phyloP scores from a whole-genome alignment of 2,329 filamentous ascomycete genomes.

The Talaromyces amestolkiae region DNA sequence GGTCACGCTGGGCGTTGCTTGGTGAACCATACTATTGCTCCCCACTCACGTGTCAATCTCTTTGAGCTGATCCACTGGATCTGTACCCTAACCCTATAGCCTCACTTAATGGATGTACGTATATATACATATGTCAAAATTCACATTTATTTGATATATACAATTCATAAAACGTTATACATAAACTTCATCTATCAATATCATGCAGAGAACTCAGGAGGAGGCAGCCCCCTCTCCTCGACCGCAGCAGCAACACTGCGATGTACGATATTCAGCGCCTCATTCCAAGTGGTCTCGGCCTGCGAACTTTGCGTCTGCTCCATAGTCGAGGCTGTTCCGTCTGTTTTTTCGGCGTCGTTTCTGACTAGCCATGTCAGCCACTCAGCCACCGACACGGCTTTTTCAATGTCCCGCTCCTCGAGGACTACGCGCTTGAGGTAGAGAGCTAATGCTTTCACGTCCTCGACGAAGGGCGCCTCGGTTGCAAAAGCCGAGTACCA shows the following conservation, averaged over 20 bases:
- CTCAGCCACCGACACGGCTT: slow-evolving; percentile 65
- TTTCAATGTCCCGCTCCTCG: slow-evolving; percentile 75
- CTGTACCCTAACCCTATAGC: background rate
- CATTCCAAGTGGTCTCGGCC: slow-evolving; percentile 32
- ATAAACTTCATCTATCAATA: background rate
- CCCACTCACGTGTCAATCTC: slow-evolving; percentile 8
- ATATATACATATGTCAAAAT: background rate
- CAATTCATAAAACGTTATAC: background rate
- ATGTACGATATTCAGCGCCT: slow-evolving; percentile 42
- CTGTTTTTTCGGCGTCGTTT: slow-evolving; percentile 40
- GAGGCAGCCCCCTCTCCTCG: slow-evolving; percentile 45
- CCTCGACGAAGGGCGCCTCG: slow-evolving; percentile 75
- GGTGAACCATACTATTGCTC: slow-evolving; percentile 8
- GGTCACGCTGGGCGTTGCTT: slow-evolving; percentile 15
- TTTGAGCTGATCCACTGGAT: background rate
- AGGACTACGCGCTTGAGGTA: slow-evolving; percentile 71
- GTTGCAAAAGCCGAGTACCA: slow-evolving; percentile 72
- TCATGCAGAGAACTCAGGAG: slow-evolving; percentile 38
- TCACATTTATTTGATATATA: background rate
- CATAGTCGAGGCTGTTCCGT: slow-evolving; percentile 23
- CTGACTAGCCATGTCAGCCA: slow-evolving; percentile 56
- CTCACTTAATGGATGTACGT: background rate
- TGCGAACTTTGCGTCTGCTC: slow-evolving; percentile 21
- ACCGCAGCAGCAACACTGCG: slow-evolving; percentile 44
- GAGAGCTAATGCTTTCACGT: slow-evolving; percentile 69